Base-by-base conservation (phyloP, 1,284 basidiomycete species). In the Chiua sp. region DNA sequence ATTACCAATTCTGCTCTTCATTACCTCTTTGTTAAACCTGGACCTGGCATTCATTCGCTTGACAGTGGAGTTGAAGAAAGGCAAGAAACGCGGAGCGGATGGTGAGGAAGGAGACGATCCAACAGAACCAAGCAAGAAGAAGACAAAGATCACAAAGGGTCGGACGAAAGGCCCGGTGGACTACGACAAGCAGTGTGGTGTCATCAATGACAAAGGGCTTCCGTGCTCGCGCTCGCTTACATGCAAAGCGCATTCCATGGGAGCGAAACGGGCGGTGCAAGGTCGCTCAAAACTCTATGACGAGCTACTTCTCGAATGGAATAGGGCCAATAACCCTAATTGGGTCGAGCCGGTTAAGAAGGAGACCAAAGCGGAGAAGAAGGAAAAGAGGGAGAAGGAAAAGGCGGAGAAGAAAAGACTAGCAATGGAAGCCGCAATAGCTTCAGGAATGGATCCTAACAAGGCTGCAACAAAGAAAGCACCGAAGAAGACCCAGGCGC, bases 241-340 rank as follows among this genome's bases (percentile, higher is more conserved):
- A 1, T 99, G 97, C 83, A 99, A 99, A 77, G 96, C 97, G 6
- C 97, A 99, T 74, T 92, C 94, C 2, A 98, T 99, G 92, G 95
- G 95, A 35, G 93, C 95, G 30, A 99, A 99, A 75, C 91, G 98
- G 23, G 86, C 93, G 10, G 96, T 99, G 0, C 84, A 87, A 65
- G 95, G 95, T 33, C 92, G 98, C 12, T 93, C 93, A 0, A 86
- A 90, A 53, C 77, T 80, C 3, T 99, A 96, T 75, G 96, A 98
- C 70, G 90, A 91, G 57, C 85, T 99, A 13, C 83, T 96, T 18
- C 82, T 93, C 47, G 96, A 98, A 59, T 98, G 95, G 94, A 93
- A 98, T 68, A 90, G 94, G 47, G 88, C 87, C 42, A 87, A 96
- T 72, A 96, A 98, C 68, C 95, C 96, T 2, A 94, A 96, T 65